Base-by-base conservation (phyloP, 179 eudicot genomes). In the Heliamphora pulchella region DNA sequence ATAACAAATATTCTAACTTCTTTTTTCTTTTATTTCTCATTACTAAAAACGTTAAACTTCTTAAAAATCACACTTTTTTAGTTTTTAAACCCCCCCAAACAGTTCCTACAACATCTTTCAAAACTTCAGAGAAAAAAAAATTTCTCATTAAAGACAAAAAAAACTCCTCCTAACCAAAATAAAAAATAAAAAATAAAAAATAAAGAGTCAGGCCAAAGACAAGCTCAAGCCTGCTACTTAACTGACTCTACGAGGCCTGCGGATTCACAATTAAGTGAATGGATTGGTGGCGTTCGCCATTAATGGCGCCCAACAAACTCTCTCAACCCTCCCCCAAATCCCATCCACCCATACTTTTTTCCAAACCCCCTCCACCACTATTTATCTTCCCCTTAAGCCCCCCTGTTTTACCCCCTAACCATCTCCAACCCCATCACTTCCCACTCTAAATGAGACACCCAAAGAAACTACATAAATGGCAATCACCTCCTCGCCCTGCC, bases 281-380 rank as follows among this genome's bases (percentile, higher is more conserved):
- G 2, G 11, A 5, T 71, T 43, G 22, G 3, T 77, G 71, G 31
- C 71, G 10, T 10, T 64, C 10, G 17, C 59, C 61, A 77, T 77
- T 64, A 64, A 64, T 64, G 46, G 14, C 59, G 13, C 61, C 43
- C 47, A 79, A 71, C 77, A 59, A 79, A 59, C 48, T 51, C 71
- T 51, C 48, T 11, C 74, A 65, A 20, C 50, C 44, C 48, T 10
- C 10, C 15, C 57, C 39, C 44, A 64, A 6, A 18, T 51, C 71
- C n/a, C 1, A 3, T 3, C 47, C 48, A 20, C 11, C 48, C 11
- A 31, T 31, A 31, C 31, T 31, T 31, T 31, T 31, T 31, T 31
- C 31, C 31, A 31, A 31, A 31, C 41, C 58, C 48, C 31, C 20
- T n/a, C 14, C 43, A 17, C 66, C 53, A 55, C 10, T 41, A 48